Evolutionary conservation across 345 rosid species (phyloP).

Genomic region (Brassica juncea): DNA sequence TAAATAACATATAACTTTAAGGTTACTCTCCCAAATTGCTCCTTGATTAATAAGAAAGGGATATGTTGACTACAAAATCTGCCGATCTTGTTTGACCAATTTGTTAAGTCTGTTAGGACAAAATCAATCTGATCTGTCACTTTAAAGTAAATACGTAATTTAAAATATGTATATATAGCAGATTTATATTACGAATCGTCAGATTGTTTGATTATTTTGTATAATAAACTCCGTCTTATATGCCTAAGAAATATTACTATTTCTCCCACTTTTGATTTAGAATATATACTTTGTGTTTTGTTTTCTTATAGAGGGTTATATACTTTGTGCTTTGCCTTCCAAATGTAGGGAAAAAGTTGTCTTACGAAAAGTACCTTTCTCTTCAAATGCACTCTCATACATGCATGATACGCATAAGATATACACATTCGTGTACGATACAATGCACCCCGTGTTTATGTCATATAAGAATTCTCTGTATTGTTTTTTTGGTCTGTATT

Average conservation of each 20-base stretch:
- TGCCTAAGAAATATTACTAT: neutral
- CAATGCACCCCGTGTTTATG: slow-evolving; percentile 1
- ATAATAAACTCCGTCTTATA: neutral
- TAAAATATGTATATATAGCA: neutral
- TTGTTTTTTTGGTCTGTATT: neutral
- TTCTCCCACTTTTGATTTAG: neutral
- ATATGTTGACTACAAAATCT: neutral
- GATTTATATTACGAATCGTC: neutral
- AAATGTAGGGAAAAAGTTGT: neutral
- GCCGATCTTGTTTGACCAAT: neutral
- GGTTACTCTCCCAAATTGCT: too few relatives aligned
- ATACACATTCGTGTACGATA: neutral
- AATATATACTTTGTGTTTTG: neutral
- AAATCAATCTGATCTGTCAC: neutral
- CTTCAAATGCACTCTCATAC: neutral
- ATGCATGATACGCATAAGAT: neutral
- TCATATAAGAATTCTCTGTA: neutral
- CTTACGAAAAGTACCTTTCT: slow-evolving; percentile 12
- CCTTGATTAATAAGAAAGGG: too few relatives aligned
- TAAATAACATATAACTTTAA: too few relatives aligned
- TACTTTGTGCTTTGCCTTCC: slow-evolving; percentile 3
- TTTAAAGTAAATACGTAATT: neutral
- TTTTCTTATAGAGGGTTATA: too few relatives aligned
- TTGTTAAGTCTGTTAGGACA: neutral
- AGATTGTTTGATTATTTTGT: neutral